phyloP scores from a whole-genome alignment of 176 grass and related monocot species.

The Saccharum officinarum region DNA sequence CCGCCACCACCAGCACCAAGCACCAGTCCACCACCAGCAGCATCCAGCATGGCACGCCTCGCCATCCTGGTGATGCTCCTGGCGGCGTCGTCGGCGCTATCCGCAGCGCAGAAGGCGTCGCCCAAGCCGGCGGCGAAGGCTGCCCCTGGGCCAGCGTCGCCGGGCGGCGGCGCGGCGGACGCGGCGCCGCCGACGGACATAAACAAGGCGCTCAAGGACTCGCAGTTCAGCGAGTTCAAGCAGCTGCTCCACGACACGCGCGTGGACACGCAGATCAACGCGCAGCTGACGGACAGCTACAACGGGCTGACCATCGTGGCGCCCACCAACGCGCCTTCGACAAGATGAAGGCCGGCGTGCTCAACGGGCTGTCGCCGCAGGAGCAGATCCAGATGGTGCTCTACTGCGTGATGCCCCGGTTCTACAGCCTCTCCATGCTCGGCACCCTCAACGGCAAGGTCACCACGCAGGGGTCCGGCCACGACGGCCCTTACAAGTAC shows the following conservation, averaged over 20 bases:
- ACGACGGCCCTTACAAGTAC: slow-evolving; percentile 54
- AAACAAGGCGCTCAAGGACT: slow-evolving; percentile 51
- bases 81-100: slow-evolving; percentile 1
- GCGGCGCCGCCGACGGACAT: slow-evolving; percentile 39
- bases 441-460: slow-evolving; percentile 52
- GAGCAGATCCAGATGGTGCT: slow-evolving; percentile 75
- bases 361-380: slow-evolving; percentile 64
- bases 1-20: neutral
- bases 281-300: slow-evolving; percentile 85
- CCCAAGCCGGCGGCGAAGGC: neutral
- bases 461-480: slow-evolving; percentile 72
- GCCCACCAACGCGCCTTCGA: slow-evolving; percentile 73
- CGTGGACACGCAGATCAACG: slow-evolving; percentile 73
- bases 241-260: slow-evolving; percentile 55
- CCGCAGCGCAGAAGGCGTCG: slow-evolving; percentile 37
- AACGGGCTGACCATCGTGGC: slow-evolving; percentile 77
- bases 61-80: slow-evolving; percentile 19
- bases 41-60: slow-evolving; percentile 38
- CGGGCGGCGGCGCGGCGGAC: neutral
- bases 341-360: slow-evolving; percentile 55
- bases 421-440: slow-evolving; percentile 62
- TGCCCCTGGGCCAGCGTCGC: neutral
- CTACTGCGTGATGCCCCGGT: slow-evolving; percentile 73
- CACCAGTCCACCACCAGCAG: neutral
- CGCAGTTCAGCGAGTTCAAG: slow-evolving; percentile 56